phyloP scores from a whole-genome alignment of 345 rosid genomes.

The Nasturtium officinale region DNA sequence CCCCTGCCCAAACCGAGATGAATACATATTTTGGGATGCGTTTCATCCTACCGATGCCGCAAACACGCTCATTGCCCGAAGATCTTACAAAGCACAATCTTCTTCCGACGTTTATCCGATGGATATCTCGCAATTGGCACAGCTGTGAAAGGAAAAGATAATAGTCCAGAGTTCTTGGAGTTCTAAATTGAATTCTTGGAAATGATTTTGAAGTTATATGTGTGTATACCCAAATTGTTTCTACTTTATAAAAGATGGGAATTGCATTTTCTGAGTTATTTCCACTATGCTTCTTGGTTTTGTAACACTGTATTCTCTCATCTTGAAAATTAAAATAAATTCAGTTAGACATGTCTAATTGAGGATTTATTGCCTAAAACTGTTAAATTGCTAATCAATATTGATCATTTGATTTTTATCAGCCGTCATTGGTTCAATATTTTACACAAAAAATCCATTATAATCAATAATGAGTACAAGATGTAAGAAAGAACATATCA shows the following conservation, averaged over 20 bases:
- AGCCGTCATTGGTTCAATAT: not conserved
- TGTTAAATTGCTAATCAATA: not conserved
- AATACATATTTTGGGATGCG: constrained; percentile 72
- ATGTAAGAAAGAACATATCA: not conserved
- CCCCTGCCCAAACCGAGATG: constrained; percentile 59
- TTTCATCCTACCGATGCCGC: constrained; percentile 69
- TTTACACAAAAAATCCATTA: not conserved
- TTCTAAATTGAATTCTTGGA: constrained; percentile 16
- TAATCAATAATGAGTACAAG: not conserved
- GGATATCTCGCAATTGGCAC: constrained; percentile 48
- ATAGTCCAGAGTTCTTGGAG: not conserved
- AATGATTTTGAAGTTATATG: constrained; percentile 2
- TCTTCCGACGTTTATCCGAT: constrained; percentile 55
- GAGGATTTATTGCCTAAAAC: not conserved
- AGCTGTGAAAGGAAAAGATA: constrained; percentile 25
- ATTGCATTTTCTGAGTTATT: not conserved
- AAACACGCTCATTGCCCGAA: constrained; percentile 49
- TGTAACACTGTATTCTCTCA: not conserved
- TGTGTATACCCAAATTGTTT: constrained; percentile 11
- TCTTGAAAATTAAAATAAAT: too few species aligned
- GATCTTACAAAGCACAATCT: constrained; percentile 56
- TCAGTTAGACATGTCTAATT: too few species aligned
- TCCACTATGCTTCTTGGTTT: not conserved
- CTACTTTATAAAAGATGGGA: not conserved
- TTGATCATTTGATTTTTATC: not conserved